Percentiles rank a stretch among this genome's conserved stretches.
These are phyloP conservation scores for Phaffomyces opuntiae DNA, from an alignment of 805 yeast species.

Conservation along the genomic window DNA sequence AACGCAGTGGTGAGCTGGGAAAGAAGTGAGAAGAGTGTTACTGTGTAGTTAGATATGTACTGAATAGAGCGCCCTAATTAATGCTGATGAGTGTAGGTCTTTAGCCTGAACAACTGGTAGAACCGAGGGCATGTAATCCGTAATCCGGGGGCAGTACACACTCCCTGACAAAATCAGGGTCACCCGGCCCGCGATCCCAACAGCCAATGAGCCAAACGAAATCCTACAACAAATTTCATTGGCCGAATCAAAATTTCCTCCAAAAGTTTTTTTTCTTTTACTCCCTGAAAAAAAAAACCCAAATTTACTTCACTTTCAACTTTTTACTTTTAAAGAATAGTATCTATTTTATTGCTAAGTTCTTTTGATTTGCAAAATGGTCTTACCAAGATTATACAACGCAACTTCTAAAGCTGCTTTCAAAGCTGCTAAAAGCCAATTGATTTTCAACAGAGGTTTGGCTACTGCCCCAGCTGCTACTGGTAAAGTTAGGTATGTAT, in stretches of 20 bases:
- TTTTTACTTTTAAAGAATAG: background rate
- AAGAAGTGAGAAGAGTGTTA: constrained; percentile 29
- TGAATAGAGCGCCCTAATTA: too few relatives aligned
- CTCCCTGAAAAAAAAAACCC: constrained; percentile 10
- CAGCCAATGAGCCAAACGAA: constrained; percentile 8
- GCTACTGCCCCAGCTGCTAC: constrained; percentile 69
- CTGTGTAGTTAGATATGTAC: too few relatives aligned
- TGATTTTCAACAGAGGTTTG: constrained; percentile 63
- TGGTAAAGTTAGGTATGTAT: constrained; percentile 86
- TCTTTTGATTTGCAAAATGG: constrained; percentile 27
- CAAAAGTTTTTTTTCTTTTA: background rate
- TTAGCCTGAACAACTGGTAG: too few relatives aligned
- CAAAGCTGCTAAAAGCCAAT: constrained; percentile 82
- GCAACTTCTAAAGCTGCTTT: constrained; percentile 77
- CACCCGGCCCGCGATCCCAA: too few relatives aligned
- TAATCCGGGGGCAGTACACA: too few relatives aligned
- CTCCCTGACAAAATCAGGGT: too few relatives aligned
- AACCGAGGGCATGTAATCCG: too few relatives aligned
- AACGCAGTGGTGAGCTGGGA: constrained; percentile 56
- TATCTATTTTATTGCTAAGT: constrained; percentile 5
- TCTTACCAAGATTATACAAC: constrained; percentile 52
- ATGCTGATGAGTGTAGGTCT: too few relatives aligned
- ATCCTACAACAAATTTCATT: constrained; percentile 3
- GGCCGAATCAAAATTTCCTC: constrained; percentile 1
- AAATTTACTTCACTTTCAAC: constrained; percentile 2